Evolutionary conservation across 1,139 yeast species (phyloP).

Genomic region (Pichia inconspicua): DNA sequence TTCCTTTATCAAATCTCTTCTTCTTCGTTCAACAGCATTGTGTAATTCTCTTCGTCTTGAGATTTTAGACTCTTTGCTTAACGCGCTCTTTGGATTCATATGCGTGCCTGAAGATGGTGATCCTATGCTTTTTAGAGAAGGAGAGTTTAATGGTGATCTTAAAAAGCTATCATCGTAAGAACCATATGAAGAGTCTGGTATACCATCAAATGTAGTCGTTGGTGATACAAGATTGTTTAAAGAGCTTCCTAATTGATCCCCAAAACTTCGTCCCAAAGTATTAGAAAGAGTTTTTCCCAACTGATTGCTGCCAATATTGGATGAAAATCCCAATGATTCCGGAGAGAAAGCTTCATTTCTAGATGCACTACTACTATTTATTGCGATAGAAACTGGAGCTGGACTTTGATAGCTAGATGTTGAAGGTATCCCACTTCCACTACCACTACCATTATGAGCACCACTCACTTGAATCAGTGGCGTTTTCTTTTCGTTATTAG

Average conservation of each 20-base stretch:
- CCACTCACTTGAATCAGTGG: background rate
- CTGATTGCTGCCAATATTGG: constrained; percentile 2
- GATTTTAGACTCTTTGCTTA: constrained; percentile 63
- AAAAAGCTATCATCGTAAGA: constrained; percentile 25
- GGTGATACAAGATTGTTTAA: constrained; percentile 27
- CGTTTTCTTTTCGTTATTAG: constrained; percentile 1
- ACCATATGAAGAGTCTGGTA: constrained; percentile 30
- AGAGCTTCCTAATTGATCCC: constrained; percentile 26
- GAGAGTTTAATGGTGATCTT: constrained; percentile 30
- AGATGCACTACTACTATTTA: constrained; percentile 3
- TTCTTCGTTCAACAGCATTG: constrained; percentile 73
- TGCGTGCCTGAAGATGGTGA: constrained; percentile 29
- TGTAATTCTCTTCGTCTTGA: constrained; percentile 69
- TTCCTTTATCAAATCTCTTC: constrained; percentile 71
- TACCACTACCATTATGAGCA: background rate
- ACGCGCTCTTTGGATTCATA: constrained; percentile 36
- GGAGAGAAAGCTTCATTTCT: constrained; percentile 25
- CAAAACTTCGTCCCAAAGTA: constrained; percentile 19
- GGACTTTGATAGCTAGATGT: constrained; percentile 6
- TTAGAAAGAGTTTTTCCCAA: constrained; percentile 10
- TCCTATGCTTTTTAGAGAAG: constrained; percentile 28
- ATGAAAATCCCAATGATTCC: constrained; percentile 17
- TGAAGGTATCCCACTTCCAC: background rate
- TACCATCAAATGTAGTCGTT: constrained; percentile 26
- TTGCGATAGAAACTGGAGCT: constrained; percentile 9